A percentile compares a stretch with the other conserved stretches of the same genome.
These are phyloP conservation scores for Coemansia sp. DNA, from an alignment of 192 early-diverging fungal species.

Conservation along the genomic window DNA sequence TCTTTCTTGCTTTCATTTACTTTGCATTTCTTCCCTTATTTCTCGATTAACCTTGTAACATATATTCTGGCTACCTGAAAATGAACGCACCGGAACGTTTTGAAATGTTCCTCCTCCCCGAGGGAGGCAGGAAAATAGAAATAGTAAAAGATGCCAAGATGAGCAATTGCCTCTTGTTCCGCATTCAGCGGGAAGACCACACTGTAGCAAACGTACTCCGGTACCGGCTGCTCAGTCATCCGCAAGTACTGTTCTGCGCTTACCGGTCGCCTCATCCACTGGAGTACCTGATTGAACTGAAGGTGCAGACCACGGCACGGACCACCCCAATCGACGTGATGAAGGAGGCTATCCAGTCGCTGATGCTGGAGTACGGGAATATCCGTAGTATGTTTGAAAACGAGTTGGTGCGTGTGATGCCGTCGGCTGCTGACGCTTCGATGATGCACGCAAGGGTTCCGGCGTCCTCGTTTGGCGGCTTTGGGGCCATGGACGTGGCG, in stretches of 20 bases:
- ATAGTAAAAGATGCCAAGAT: constrained; percentile 88
- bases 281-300: constrained; percentile 87
- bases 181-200: constrained; percentile 94
- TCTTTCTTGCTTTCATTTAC: not conserved
- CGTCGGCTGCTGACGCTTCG: constrained; percentile 12
- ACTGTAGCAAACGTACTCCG: constrained; percentile 94
- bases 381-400: constrained; percentile 87
- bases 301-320: constrained; percentile 86
- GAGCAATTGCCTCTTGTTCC: constrained; percentile 91
- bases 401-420: constrained; percentile 29
- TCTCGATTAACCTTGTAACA: constrained; percentile 3
- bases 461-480: constrained; percentile 35
- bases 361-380: constrained; percentile 73
- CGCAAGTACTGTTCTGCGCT: constrained; percentile 92
- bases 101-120: constrained; percentile 78
- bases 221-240: constrained; percentile 86
- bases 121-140: constrained; percentile 74
- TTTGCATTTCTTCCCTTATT: not conserved
- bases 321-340: constrained; percentile 84
- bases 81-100: constrained; percentile 88
- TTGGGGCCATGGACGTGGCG: constrained; percentile 37
- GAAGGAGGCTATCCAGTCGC: constrained; percentile 70
- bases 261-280: constrained; percentile 97
- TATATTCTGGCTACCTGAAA: no score
- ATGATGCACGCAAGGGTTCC: constrained; percentile 14